Conservation (phyloP, 169 alveolate genomes). For the Plasmodium falciparum region DNA sequence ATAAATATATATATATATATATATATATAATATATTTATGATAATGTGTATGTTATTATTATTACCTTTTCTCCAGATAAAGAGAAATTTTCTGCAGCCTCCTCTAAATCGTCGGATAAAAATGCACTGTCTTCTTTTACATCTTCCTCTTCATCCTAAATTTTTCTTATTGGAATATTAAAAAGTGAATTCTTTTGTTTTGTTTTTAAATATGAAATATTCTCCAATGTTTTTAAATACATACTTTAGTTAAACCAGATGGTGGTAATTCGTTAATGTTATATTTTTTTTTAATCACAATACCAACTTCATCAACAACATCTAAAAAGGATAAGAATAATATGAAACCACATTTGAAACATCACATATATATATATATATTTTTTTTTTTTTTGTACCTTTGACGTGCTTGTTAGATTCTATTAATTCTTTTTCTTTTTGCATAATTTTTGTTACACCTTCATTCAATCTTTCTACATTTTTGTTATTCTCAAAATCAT, state of each 20-base stretch:
- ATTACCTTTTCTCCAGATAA: slow-evolving; percentile 5
- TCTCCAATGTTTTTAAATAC: background rate
- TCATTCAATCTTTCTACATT: slow-evolving; percentile 16
- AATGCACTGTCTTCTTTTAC: slow-evolving; percentile 61
- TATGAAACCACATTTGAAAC: background rate
- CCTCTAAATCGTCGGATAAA: slow-evolving; percentile 47
- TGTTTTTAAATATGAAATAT: background rate
- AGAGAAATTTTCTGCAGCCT: slow-evolving; percentile 60
- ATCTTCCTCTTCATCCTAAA: slow-evolving; percentile 74
- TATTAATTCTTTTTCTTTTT: background rate
- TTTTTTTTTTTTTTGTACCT: slow-evolving; percentile 10
- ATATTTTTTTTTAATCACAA: slow-evolving; percentile 27
- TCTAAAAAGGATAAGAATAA: background rate
- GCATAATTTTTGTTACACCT: background rate
- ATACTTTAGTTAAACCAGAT: slow-evolving; percentile 66
- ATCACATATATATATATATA: background rate
- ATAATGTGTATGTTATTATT: background rate
- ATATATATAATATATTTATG: background rate
- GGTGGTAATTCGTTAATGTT: slow-evolving; percentile 46
- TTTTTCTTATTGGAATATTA: slow-evolving; percentile 17
- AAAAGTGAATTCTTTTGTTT: background rate
- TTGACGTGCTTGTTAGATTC: slow-evolving; percentile 13
- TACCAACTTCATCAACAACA: slow-evolving; percentile 23
- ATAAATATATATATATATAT: too few species aligned
- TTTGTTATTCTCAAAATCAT: background rate